Base-by-base conservation (phyloP, 352 stramenopile species). In the Pythium sukuiense region DNA sequence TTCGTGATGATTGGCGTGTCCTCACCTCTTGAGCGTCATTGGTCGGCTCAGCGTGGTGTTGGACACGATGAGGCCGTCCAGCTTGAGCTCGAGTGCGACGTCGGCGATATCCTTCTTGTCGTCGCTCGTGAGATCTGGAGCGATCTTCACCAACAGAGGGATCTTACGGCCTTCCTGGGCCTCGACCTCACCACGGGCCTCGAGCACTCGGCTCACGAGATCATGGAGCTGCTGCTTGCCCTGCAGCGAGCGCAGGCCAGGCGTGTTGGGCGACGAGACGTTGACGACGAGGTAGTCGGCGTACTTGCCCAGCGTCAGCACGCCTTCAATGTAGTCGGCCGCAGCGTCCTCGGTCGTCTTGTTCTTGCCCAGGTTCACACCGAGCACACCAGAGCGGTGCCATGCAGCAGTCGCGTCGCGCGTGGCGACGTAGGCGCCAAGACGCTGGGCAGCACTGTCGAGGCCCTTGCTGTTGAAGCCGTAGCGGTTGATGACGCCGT, bases 271-370 rank as follows among this genome's bases (percentile, higher is more conserved):
- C 54, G 85, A 97, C n/a, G 93, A 98, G 35, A 99, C 90, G 69
- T 99, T 99, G 26, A 99, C 93, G 16, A 99, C 97, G 13, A 99
- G 67, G 73, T 99, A 99, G 73, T 99, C 97, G 9, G 92, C 96
- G 67, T 93, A 98, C 41, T 93, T 92, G 55, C 90, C 96, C 0
- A 99, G 79, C 52, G 85, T 75, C 14, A 85, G 61, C 27, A 99
- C 98, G 18, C 96, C 95, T 33, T 76, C 73, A 35, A 94, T 83
- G 76, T 99, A 99, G 74, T 99, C 86, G 0, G 77, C 70, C 2
- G 87, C 83, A 1, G 83, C 83, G 62, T 93, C 84, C 53, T 93
- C 81, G 3, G 85, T 90, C 24, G 80, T 76, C 72, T 99, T 99
- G 80, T 99, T 99, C 80, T 99, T 99, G 59, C 97, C 97, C 46